Percentiles rank a stretch among this genome's conserved stretches.
Conservation (phyloP, 208 protist genomes). For the Tritrichomonas foetus region DNA sequence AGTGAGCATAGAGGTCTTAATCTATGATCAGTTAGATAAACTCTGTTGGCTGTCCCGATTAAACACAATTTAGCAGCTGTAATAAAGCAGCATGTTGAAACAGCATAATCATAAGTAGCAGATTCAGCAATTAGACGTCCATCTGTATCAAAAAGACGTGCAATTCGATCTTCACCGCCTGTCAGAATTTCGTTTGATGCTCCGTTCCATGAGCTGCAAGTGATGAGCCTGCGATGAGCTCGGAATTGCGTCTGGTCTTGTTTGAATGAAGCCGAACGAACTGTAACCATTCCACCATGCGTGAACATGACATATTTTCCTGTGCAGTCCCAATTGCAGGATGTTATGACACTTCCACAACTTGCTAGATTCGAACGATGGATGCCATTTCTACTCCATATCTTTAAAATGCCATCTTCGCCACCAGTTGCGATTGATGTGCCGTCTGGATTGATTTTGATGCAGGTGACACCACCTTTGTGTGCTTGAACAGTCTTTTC, state of each 20-base stretch:
- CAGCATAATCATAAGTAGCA: not conserved
- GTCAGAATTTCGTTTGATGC: not conserved
- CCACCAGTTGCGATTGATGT: conserved; percentile 37
- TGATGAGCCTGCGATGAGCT: not conserved
- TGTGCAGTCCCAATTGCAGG: conserved; percentile 5
- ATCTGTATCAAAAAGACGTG: not conserved
- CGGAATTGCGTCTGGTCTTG: conserved; percentile 5
- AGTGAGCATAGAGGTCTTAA: not conserved
- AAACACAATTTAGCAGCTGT: not conserved
- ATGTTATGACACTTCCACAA: not conserved
- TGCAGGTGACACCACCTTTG: conserved; percentile 44
- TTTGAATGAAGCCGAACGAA: conserved; percentile 22
- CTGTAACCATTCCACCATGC: not conserved
- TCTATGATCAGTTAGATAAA: not conserved
- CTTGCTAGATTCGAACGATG: conserved; percentile 19
- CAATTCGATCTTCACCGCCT: conserved; percentile 16
- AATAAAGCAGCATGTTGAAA: not conserved
- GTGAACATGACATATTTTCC: conserved; percentile 37
- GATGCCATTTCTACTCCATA: conserved; percentile 42
- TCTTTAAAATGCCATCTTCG: conserved; percentile 43
- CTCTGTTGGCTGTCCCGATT: not conserved
- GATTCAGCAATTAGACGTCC: not conserved
- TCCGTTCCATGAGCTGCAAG: conserved; percentile 5
- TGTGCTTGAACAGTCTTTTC: conserved; percentile 39
- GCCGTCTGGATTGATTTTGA: conserved; percentile 42